Percentiles rank a stretch among this genome's conserved stretches.
Conservation (phyloP, 805 yeast species). For the Kodamaea restingae region DNA sequence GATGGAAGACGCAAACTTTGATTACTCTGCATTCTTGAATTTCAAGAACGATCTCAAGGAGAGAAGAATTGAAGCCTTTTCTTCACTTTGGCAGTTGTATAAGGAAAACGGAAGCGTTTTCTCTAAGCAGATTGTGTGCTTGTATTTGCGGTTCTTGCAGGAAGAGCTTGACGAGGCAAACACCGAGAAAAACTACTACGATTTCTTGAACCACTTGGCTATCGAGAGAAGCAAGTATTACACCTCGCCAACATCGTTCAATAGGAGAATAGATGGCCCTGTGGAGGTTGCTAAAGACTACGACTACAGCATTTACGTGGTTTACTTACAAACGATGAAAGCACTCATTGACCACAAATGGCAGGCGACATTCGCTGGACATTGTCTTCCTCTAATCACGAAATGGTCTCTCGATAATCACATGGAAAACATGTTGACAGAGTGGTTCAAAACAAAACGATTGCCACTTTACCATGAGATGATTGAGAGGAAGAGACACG, state of each 20-base stretch:
- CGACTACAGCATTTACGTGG: conserved; percentile 10
- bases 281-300: conserved; percentile 7
- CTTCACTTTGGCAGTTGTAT: conserved; percentile 35
- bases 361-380: conserved; percentile 23
- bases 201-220: conserved; percentile 17
- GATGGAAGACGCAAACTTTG: conserved; percentile 31
- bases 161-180: conserved; percentile 19
- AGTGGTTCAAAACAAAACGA: conserved; percentile 20
- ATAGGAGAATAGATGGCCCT: conserved; percentile 9
- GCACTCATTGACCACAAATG: conserved; percentile 27
- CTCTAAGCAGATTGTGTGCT: conserved; percentile 21
- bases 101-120: conserved; percentile 20
- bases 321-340: conserved; percentile 22
- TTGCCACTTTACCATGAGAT: conserved; percentile 19
- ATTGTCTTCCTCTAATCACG: conserved; percentile 27
- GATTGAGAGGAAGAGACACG: conserved; percentile 22
- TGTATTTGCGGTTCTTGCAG: conserved; percentile 20
- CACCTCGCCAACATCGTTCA: conserved; percentile 18
- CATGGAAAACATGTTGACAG: conserved; percentile 23
- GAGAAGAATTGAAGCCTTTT: conserved; percentile 25
- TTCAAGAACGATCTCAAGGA: conserved; percentile 21
- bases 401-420: conserved; percentile 33
- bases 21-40: conserved; percentile 34
- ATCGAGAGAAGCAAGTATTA: conserved; percentile 12
- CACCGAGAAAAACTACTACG: conserved; percentile 18